Base-by-base conservation (phyloP, 306 rosid species). In the Datisca glomerata region DNA sequence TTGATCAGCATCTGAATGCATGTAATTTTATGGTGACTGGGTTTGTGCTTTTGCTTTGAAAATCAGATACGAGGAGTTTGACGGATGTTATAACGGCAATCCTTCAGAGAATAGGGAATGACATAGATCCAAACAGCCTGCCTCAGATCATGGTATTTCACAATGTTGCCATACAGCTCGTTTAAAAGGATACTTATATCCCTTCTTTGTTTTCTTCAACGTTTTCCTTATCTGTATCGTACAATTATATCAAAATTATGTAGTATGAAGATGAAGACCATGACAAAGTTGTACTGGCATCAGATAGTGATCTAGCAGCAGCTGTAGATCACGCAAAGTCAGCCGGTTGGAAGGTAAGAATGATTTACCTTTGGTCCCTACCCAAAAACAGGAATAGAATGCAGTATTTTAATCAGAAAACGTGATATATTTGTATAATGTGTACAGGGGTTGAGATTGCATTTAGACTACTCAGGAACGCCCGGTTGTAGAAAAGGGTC, bases 191-290 rank as follows among this genome's bases (percentile, higher is more conserved):
- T n/a, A 25, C 36, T 1, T 31, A 12, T 8, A 31, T n/a, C n/a
- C n/a, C n/a, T n/a, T n/a, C n/a, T n/a, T n/a, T n/a, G n/a, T 10
- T 31, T 10, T 8, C 12, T 10, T 31, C 12, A 1, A 4, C n/a
- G n/a, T 4, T 8, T 31, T 31, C 35, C 9, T 31, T 31, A 31
- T 31, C 9, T n/a, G n/a, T n/a, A 13, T 31, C 35, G 12, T 31
- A 8, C 12, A 11, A 31, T 31, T 11, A 11, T 41, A 4, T 18
- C 41, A 16, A 41, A 18, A 31, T 65, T 57, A 25, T 59, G 68
- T 45, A 91, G 99, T 91, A 91, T 11, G 99, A 91, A 66, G 99
- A 91, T 53, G 99, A 85, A 69, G 99, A 91, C 55, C 75, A 46
- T 28, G 99, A 91, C 57, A 76, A 67, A 63, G 72, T 91, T 51